phyloP scores from a whole-genome alignment of 73 alveolate species.

The Tetrahymena malaccensis region DNA sequence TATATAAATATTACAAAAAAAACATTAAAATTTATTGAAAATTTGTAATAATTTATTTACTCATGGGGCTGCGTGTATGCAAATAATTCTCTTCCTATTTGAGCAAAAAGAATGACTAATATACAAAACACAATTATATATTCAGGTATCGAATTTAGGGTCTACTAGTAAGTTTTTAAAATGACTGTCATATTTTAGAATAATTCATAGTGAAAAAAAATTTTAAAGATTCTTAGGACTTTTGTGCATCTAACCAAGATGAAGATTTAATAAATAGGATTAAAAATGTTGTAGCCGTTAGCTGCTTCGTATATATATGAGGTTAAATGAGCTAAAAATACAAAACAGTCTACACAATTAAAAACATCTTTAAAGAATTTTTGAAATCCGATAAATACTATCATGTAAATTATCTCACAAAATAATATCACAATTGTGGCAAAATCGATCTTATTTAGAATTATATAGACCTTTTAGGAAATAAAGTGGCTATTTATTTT shows the following conservation, averaged over 20 bases:
- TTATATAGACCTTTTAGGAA: not conserved
- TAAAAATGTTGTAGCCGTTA: not conserved
- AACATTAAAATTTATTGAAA: not conserved
- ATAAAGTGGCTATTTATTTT: not conserved
- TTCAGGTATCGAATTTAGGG: not conserved
- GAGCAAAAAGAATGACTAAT: not conserved
- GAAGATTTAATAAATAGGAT: not conserved
- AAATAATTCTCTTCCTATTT: not conserved
- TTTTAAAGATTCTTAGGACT: not conserved
- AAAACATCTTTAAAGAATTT: not conserved
- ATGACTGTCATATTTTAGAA: not conserved
- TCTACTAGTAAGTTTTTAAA: not conserved
- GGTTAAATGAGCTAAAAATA: not conserved
- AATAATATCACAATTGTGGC: not conserved
- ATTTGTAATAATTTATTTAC: not conserved
- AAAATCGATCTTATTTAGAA: not conserved
- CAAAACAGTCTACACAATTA: not conserved
- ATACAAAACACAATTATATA: not conserved
- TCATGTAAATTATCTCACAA: not conserved
- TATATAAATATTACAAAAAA: not conserved
- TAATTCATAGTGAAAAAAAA: not conserved
- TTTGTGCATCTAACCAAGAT: not conserved
- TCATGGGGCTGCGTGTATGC: not conserved
- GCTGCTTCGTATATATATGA: not conserved
- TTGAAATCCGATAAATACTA: not conserved